A percentile compares a stretch with the other conserved stretches of the same genome.
These are phyloP conservation scores for Closterium sp. DNA, from an alignment of 139 green algal species.

Conservation along the genomic window DNA sequence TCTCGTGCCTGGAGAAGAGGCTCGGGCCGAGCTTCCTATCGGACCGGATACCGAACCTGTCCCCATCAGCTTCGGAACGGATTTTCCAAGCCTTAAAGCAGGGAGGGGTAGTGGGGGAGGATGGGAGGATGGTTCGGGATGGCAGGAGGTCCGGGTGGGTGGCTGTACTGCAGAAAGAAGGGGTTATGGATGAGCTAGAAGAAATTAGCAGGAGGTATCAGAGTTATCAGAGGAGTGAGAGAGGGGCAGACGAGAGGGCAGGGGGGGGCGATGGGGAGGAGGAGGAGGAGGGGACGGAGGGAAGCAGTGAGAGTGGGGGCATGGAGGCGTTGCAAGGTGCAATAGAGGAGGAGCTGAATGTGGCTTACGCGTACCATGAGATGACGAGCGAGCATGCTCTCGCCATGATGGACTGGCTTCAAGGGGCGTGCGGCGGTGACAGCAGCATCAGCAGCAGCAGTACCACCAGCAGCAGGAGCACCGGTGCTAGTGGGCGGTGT, in stretches of 20 bases:
- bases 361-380: not conserved
- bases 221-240: not conserved
- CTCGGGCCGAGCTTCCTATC: not conserved
- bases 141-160: not conserved
- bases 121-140: not conserved
- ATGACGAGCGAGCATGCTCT: not conserved
- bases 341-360: not conserved
- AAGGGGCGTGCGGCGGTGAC: not conserved
- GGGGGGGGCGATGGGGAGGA: not conserved
- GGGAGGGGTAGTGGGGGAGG: not conserved
- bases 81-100: not conserved
- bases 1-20: slow-evolving; percentile 14
- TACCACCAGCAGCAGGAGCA: not conserved
- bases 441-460: not conserved
- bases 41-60: not conserved
- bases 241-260: not conserved
- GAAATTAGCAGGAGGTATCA: not conserved
- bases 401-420: not conserved
- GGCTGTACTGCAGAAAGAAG: not conserved
- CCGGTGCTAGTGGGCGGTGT: not conserved
- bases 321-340: not conserved
- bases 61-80: not conserved
- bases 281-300: not conserved
- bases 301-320: not conserved
- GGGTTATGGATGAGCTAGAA: not conserved